Evolutionary conservation across 345 rosid genomes (phyloP), one percentile per base, ranked within the genome.

Genomic region (Eucalyptus globulus): DNA sequence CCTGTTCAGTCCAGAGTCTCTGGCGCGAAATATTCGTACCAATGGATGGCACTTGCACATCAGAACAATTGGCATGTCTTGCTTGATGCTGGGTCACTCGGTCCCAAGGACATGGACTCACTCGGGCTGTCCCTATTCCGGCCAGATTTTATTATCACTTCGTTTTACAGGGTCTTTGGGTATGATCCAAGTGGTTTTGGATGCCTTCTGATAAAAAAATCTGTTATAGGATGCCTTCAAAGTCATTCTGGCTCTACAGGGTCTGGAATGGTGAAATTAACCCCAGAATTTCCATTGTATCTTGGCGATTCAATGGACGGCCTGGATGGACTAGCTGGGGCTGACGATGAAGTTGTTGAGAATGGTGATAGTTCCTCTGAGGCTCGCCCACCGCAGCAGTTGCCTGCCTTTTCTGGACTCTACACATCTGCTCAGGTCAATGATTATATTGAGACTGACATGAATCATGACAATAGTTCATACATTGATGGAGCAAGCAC

Each of bases 71-170:
- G 99, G 99, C 99, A 98, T 88, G 99, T 98, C 88, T 93, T 97
- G 92, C 99, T 98, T 92, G 99, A 98, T 89, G 99, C 99, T 51
- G 99, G 99, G 7, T 95, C 99, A 47, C 93, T 98, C 86, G 99
- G 99, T 91, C 99, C 99, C 80, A 98, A 98, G 90, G 99, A 98
- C 90, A 98, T 98, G 99, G 99, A 98, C 89, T 98, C 99, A 0
- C 99, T 98, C 21, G 99, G 99, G 45, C 90, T 98, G 91, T 98
- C 99, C 54, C 92, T 98, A 92, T 98, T 98, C 90, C 96, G 99
- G 1, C 99, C 99, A 1, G 99, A 98, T 94, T 98, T 98, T 87
- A 97, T 98, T 88, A 91, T 98, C 87, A 98, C 99, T 22, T 98
- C 99, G 34, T 98, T 98, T 92, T 98, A 97, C 88, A 94, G 99